Conservation (phyloP, 495 filamentous ascomycete genomes). For the Monascus purpureus region DNA sequence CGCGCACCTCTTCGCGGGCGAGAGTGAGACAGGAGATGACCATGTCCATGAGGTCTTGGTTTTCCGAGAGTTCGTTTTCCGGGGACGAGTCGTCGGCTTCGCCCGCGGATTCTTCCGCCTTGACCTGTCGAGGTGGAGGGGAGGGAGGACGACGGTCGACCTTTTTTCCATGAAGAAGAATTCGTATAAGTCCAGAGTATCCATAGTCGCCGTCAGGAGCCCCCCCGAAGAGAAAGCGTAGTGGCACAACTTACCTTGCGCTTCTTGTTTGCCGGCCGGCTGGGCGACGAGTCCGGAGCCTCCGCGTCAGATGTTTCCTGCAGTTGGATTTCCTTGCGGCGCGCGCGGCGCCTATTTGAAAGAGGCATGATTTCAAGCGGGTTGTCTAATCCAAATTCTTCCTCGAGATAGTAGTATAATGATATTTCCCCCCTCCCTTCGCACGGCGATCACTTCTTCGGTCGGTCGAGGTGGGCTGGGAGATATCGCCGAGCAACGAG, state of each 20-base stretch:
- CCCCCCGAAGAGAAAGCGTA: too few relatives aligned
- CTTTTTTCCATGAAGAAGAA: conserved; percentile 14
- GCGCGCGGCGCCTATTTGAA: conserved; percentile 37
- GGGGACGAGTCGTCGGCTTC: conserved; percentile 29
- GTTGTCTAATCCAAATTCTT: too few relatives aligned
- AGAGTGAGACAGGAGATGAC: conserved; percentile 57
- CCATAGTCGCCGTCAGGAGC: too few relatives aligned
- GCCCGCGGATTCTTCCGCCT: conserved; percentile 20
- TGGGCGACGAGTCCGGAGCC: conserved; percentile 52
- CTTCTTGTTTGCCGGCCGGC: conserved; percentile 57
- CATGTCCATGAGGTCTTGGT: conserved; percentile 55
- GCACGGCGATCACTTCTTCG: not conserved
- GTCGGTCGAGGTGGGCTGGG: too few relatives aligned
- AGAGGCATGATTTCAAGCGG: conserved; percentile 26
- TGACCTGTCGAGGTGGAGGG: conserved; percentile 12
- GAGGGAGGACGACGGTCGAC: conserved; percentile 20
- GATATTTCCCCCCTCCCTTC: not conserved
- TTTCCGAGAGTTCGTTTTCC: conserved; percentile 38
- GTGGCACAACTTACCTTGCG: conserved; percentile 60
- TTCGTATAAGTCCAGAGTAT: conserved; percentile 5
- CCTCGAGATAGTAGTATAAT: not conserved
- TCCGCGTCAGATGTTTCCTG: conserved; percentile 37
- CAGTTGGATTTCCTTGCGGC: conserved; percentile 34
- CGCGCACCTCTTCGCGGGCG: conserved; percentile 47
- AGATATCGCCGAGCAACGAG: too few relatives aligned